Evolutionary conservation across 371 early-diverging fungal genomes (phyloP).

Genomic region (Chytridiales sp.): DNA sequence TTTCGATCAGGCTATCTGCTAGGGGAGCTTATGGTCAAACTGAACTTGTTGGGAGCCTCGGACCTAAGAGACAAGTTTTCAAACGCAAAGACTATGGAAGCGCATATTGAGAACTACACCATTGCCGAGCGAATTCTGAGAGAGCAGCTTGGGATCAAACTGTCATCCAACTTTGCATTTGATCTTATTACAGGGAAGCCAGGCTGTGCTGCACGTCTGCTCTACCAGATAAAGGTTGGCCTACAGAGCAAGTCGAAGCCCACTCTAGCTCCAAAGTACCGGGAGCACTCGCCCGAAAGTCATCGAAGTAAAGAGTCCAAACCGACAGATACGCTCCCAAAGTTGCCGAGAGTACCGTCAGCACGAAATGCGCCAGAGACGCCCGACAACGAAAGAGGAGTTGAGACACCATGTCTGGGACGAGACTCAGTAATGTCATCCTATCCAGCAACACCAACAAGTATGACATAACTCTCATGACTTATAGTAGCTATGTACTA

Average conservation of each 20-base stretch:
- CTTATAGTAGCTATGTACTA: neutral
- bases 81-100: conserved; percentile 22
- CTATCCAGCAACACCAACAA: neutral
- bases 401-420: neutral
- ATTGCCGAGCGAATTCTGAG: conserved; percentile 38
- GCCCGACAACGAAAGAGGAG: no score
- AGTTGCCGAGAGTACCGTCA: neutral
- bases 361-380: neutral
- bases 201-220: conserved; percentile 44
- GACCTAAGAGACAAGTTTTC: neutral
- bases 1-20: conserved; percentile 44
- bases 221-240: conserved; percentile 46
- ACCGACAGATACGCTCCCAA: neutral
- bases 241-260: no score
- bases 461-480: neutral
- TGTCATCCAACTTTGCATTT: conserved; percentile 39
- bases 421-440: neutral
- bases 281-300: neutral
- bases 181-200: conserved; percentile 46
- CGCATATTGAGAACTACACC: conserved; percentile 41
- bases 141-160: conserved; percentile 40
- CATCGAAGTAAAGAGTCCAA: neutral
- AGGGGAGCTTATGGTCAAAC: conserved; percentile 34
- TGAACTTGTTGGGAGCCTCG: conserved; percentile 15
- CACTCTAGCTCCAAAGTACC: neutral